phyloP scores from a whole-genome alignment of 129 eudicot species.

The Chrysanthemum seticuspe region DNA sequence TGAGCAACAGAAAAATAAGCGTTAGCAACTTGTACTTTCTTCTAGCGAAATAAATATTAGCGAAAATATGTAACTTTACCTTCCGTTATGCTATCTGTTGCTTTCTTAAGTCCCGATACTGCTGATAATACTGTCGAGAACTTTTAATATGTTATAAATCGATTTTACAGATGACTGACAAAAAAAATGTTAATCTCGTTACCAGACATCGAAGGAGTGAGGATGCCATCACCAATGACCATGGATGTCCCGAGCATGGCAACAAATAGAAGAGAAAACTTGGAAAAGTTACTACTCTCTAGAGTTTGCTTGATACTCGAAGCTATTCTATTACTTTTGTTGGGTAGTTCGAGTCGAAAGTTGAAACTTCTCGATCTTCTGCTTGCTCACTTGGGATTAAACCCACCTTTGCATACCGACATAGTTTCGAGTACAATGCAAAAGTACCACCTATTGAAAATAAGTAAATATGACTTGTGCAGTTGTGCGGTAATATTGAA shows the following conservation, averaged over 20 bases:
- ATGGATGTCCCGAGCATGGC: constrained; percentile 82
- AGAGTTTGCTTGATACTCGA: constrained; percentile 47
- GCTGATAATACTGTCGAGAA: constrained; percentile 56
- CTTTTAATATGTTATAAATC: not conserved
- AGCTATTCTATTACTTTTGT: constrained; percentile 37
- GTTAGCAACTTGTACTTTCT: not conserved
- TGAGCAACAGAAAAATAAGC: not conserved
- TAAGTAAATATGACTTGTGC: not conserved
- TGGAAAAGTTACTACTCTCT: constrained; percentile 53
- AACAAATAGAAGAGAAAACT: constrained; percentile 49
- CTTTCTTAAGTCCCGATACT: constrained; percentile 67
- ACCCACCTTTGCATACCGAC: constrained; percentile 73
- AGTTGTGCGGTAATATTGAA: not conserved
- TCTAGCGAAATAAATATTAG: too few relatives aligned
- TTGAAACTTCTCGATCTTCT: constrained; percentile 62
- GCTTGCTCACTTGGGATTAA: constrained; percentile 67
- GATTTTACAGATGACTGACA: too few relatives aligned
- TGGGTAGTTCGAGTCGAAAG: constrained; percentile 50
- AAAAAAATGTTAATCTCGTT: not conserved
- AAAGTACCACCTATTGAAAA: constrained; percentile 69
- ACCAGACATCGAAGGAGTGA: constrained; percentile 86
- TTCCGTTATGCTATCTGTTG: constrained; percentile 48
- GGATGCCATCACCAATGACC: constrained; percentile 84
- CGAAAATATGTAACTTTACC: constrained; percentile 28
- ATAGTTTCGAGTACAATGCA: constrained; percentile 71